phyloP scores from a whole-genome alignment of 1,139 yeast species.

The Nakaseomyces bracarensis region DNA sequence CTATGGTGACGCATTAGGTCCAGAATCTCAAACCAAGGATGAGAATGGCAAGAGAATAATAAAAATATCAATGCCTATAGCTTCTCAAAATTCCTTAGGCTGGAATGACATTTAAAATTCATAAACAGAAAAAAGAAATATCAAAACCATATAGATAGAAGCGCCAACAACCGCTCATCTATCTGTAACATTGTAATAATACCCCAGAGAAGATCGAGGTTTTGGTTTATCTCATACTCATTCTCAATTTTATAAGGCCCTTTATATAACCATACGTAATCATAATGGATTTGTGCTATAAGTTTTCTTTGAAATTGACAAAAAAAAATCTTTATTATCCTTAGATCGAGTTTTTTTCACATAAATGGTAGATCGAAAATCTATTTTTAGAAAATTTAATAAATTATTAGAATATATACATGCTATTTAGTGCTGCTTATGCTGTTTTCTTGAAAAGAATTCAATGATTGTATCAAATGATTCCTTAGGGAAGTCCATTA shows the following conservation, averaged over 20 bases:
- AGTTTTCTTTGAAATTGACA: background rate
- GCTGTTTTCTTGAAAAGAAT: slow-evolving; percentile 12
- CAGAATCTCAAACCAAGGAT: slow-evolving; percentile 12
- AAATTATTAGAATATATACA: background rate
- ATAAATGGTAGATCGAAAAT: background rate
- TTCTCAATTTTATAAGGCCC: too few species aligned
- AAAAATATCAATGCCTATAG: slow-evolving; percentile 41
- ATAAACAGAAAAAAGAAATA: background rate
- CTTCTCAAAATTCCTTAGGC: slow-evolving; percentile 42
- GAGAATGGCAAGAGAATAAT: slow-evolving; percentile 14
- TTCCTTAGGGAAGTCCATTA: slow-evolving; percentile 22
- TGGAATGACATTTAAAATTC: slow-evolving; percentile 33
- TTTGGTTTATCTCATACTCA: background rate
- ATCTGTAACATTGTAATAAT: background rate
- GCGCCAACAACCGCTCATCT: too few species aligned
- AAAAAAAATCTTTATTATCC: background rate
- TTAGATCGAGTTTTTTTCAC: background rate
- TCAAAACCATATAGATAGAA: background rate
- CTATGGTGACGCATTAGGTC: slow-evolving; percentile 14
- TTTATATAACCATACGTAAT: too few species aligned
- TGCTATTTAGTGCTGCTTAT: too few species aligned
- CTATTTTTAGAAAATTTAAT: background rate
- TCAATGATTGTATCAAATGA: slow-evolving; percentile 15
- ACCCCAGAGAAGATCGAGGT: background rate
- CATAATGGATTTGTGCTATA: background rate